Evolutionary conservation across 2,329 filamentous ascomycete genomes (phyloP).

Genomic region (Neonectria punicea): DNA sequence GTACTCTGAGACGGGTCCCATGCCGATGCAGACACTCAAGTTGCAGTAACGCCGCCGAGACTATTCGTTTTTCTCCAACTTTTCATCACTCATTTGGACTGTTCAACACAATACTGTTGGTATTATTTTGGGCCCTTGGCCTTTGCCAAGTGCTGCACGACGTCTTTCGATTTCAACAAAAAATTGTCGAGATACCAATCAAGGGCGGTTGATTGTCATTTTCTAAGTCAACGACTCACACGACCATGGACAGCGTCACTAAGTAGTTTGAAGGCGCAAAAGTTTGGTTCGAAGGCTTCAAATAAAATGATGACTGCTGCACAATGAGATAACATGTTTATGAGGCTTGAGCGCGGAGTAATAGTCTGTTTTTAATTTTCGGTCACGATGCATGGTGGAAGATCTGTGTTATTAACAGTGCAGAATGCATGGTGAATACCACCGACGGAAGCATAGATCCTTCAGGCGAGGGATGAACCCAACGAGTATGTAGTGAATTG

Average conservation of each 20-base stretch:
- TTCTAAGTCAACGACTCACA: constrained; percentile 36
- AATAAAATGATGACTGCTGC: constrained; percentile 24
- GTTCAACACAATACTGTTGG: constrained; percentile 1
- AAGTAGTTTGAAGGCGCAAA: constrained; percentile 26
- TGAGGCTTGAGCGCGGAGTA: constrained; percentile 22
- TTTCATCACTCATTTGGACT: constrained; percentile 19
- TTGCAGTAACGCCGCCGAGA: background rate
- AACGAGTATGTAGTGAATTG: constrained; percentile 3
- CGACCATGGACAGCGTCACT: constrained; percentile 44
- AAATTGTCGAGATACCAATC: constrained; percentile 45
- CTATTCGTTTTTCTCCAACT: constrained; percentile 1
- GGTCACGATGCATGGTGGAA: background rate
- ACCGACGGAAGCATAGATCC: background rate
- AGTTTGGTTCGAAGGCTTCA: constrained; percentile 17
- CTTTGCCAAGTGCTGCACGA: constrained; percentile 5
- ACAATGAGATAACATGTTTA: constrained; percentile 33
- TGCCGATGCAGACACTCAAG: constrained; percentile 44
- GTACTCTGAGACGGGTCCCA: constrained; percentile 52
- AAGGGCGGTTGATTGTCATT: constrained; percentile 34
- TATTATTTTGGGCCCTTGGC: background rate
- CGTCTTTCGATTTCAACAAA: constrained; percentile 25
- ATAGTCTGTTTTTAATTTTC: constrained; percentile 28
- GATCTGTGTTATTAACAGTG: constrained; percentile 3
- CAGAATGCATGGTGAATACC: background rate
- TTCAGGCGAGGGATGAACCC: background rate